A percentile compares a stretch with the other conserved stretches of the same genome.
Conservation (phyloP, 768 basidiomycete genomes). For the Zangia roseola region DNA sequence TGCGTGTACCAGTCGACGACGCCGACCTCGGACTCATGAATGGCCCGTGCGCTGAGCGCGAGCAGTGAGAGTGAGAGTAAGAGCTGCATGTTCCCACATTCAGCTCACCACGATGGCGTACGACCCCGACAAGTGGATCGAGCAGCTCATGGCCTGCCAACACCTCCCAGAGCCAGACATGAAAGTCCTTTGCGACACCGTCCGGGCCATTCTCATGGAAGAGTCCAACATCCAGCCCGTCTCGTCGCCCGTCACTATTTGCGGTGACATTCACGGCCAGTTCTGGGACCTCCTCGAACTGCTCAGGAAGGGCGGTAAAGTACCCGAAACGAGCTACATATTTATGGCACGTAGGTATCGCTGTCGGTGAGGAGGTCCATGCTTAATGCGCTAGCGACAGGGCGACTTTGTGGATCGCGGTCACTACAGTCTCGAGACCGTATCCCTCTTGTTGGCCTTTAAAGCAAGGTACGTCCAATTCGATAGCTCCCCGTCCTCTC, state of each 20-base stretch:
- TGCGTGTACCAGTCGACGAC: conserved; percentile 86
- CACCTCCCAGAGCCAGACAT: conserved; percentile 91
- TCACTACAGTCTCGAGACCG: conserved; percentile 94
- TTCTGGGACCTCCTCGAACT: conserved; percentile 97
- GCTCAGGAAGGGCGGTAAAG: conserved; percentile 78
- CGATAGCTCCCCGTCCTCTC: background rate
- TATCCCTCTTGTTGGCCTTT: conserved; percentile 81
- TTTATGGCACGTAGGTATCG: conserved; percentile 83
- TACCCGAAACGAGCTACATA: conserved; percentile 89
- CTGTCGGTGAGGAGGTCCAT: conserved; percentile 23
- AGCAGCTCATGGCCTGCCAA: conserved; percentile 81
- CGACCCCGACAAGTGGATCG: conserved; percentile 81
- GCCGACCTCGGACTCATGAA: conserved; percentile 75
- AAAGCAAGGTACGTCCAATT: conserved; percentile 69
- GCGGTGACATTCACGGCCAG: conserved; percentile 96
- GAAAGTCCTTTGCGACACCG: conserved; percentile 88
- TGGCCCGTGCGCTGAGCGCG: conserved; percentile 38
- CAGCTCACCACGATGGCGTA: conserved; percentile 32
- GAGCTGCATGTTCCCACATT: conserved; percentile 25
- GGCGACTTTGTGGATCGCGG: conserved; percentile 98
- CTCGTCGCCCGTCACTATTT: conserved; percentile 90
- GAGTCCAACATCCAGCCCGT: conserved; percentile 98
- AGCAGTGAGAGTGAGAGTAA: conserved; percentile 17
- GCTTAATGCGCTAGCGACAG: conserved; percentile 41
- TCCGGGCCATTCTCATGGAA: conserved; percentile 87